Conservation (phyloP, 768 basidiomycete species). For the Dictyophora rubrovolvata region DNA sequence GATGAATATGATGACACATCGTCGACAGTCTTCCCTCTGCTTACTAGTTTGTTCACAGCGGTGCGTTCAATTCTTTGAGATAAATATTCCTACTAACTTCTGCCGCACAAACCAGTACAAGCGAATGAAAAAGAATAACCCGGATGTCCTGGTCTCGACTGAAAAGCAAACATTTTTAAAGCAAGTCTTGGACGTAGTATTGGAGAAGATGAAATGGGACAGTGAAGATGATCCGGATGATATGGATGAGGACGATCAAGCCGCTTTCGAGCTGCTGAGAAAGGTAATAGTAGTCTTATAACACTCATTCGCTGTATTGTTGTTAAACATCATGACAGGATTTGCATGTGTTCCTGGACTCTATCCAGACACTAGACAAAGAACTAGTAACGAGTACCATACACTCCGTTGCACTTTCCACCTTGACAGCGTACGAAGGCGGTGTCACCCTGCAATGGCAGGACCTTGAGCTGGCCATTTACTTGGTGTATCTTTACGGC, state of each 20-base stretch:
- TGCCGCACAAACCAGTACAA: constrained; percentile 58
- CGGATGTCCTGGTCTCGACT: constrained; percentile 50
- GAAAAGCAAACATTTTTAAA: constrained; percentile 66
- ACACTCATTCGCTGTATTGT: constrained; percentile 3
- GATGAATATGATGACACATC: constrained; percentile 88
- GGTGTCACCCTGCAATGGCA: constrained; percentile 73
- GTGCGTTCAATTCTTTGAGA: constrained; percentile 37
- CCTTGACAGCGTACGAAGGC: constrained; percentile 59
- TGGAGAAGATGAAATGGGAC: constrained; percentile 89
- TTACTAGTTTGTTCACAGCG: constrained; percentile 60
- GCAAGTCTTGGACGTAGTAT: constrained; percentile 64
- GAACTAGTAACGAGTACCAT: constrained; percentile 75
- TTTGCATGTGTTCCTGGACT: constrained; percentile 77
- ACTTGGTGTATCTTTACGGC: constrained; percentile 88
- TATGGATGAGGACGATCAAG: constrained; percentile 78
- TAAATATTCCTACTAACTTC: not conserved
- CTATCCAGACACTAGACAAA: constrained; percentile 76
- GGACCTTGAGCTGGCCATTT: constrained; percentile 87
- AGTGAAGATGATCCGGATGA: constrained; percentile 70
- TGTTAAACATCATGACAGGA: constrained; percentile 40
- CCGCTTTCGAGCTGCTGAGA: constrained; percentile 75
- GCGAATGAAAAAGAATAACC: constrained; percentile 33
- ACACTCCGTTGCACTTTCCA: constrained; percentile 59
- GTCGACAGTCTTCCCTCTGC: constrained; percentile 71
- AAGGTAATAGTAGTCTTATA: constrained; percentile 39